Base-by-base conservation (phyloP, 2,329 filamentous ascomycete genomes). In the Cladobotryum mycophilum region DNA sequence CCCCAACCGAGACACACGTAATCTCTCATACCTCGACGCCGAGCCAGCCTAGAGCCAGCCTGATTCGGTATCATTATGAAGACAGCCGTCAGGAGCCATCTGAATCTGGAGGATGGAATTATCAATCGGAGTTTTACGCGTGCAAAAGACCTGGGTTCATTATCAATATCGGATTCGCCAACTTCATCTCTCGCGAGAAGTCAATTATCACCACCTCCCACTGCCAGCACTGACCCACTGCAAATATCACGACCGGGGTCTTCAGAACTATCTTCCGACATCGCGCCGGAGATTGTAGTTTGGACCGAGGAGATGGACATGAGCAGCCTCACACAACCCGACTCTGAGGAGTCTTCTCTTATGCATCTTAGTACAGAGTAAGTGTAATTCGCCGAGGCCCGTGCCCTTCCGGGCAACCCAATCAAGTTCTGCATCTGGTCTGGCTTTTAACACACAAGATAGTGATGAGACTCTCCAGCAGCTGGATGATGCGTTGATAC, bases 241-340 rank as follows among this genome's bases (percentile, higher is more conserved):
- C 64, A 61, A 18, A 48, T 61, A 58, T 66, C 64, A 30, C 58
- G 61, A 45, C 60, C 62, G 56, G 61, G 60, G 45, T 67, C 58
- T 48, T 65, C 65, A 18, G 64, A 68, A 42, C 55, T 60, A 18
- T 58, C 61, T 6, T 64, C 63, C 43, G 67, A 72, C 36, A 67
- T 69, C 34, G 68, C 66, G 3, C 64, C 68, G 4, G 72, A 73
- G 53, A 76, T 76, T 22, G 60, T 74, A 4, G 73, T 75, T 15
- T 73, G 71, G 66, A 73, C 70, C 30, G 71, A 68, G 49, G 62
- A 68, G 13, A 71, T 73, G 64, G 66, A 67, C 18, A 35, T 64
- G 17, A 58, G 60, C 40, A 54, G 48, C 18, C 38, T 48, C 6
- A 60, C 54, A 30, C 47, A 41, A 15, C 49, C 46, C 17, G 63